A percentile compares a stretch with the other conserved stretches of the same genome.
Conservation (phyloP, 108 stramenopile species). For the Mediolabrus comicus region DNA sequence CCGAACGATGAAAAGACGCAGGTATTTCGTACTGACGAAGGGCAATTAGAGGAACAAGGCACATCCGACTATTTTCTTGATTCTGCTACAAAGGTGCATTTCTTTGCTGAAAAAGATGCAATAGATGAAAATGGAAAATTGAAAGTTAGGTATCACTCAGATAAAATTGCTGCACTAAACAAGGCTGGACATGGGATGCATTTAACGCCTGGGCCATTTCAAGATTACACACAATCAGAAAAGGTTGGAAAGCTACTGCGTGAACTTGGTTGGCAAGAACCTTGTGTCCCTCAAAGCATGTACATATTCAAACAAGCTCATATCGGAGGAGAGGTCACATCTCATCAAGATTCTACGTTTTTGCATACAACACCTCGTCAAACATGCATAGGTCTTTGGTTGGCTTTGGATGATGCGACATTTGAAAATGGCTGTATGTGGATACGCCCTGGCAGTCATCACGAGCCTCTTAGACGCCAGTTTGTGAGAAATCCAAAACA, state of each 20-base stretch:
- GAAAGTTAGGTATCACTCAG: slow-evolving; percentile 33
- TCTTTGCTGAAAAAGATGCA: slow-evolving; percentile 85
- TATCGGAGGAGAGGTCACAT: slow-evolving; percentile 85
- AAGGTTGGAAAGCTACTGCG: slow-evolving; percentile 57
- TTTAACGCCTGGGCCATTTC: slow-evolving; percentile 61
- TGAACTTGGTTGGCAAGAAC: slow-evolving; percentile 82
- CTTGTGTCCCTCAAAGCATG: slow-evolving; percentile 91
- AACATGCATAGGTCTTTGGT: slow-evolving; percentile 91
- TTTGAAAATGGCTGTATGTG: slow-evolving; percentile 93
- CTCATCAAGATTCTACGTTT: slow-evolving; percentile 95
- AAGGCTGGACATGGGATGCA: slow-evolving; percentile 94
- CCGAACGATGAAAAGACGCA: slow-evolving; percentile 31
- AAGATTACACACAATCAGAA: slow-evolving; percentile 52
- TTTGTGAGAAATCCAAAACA: slow-evolving; percentile 80
- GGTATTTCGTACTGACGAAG: slow-evolving; percentile 81
- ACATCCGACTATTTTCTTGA: slow-evolving; percentile 86
- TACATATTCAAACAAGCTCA: slow-evolving; percentile 93
- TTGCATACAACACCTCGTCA: slow-evolving; percentile 86
- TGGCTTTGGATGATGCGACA: slow-evolving; percentile 91
- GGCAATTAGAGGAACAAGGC: slow-evolving; percentile 71
- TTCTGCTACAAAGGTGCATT: slow-evolving; percentile 68
- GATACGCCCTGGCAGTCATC: slow-evolving; percentile 86
- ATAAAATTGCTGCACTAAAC: slow-evolving; percentile 81
- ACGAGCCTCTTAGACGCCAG: slow-evolving; percentile 70
- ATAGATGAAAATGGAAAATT: slow-evolving; percentile 41